These are phyloP conservation scores for Skeletonema grethae DNA, from an alignment of 108 stramenopile species.

Conservation along the genomic window DNA sequence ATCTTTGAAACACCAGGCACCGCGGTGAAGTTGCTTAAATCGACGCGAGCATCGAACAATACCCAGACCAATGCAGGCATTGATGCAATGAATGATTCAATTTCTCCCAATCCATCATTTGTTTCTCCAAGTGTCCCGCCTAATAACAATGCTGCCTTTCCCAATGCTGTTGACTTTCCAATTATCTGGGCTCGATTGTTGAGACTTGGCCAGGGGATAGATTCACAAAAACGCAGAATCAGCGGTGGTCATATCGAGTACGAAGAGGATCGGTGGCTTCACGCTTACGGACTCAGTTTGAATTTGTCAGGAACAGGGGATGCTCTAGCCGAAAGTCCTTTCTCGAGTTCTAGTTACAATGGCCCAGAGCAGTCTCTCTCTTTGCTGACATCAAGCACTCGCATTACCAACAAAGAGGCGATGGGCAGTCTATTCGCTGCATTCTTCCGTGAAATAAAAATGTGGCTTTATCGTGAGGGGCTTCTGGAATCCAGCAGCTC, in stretches of 20 bases:
- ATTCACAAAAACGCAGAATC: conserved; percentile 85
- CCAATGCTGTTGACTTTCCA: conserved; percentile 73
- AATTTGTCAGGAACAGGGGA: conserved; percentile 83
- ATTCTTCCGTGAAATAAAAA: conserved; percentile 81
- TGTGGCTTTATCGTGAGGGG: conserved; percentile 87
- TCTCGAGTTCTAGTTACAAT: conserved; percentile 46
- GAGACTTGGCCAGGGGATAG: conserved; percentile 85
- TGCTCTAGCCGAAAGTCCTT: conserved; percentile 78
- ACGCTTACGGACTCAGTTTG: conserved; percentile 84
- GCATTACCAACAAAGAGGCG: conserved; percentile 51
- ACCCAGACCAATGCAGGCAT: not conserved
- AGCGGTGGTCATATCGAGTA: conserved; percentile 89
- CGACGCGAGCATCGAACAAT: conserved; percentile 31
- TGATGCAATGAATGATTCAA: conserved; percentile 23
- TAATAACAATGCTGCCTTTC: conserved; percentile 46
- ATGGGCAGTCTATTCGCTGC: conserved; percentile 76
- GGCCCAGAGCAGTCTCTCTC: conserved; percentile 34
- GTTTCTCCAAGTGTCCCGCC: not conserved
- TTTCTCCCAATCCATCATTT: conserved; percentile 40
- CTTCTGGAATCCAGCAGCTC: conserved; percentile 62
- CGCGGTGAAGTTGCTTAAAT: conserved; percentile 65
- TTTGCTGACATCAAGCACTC: conserved; percentile 33
- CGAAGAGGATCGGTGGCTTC: conserved; percentile 84
- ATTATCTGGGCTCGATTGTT: conserved; percentile 73
- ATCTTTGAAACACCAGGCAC: conserved; percentile 90